Evolutionary conservation across 176 grass and related monocot species (phyloP), one percentile per base, ranked within the genome.

Genomic region (Aegilops tauschii): DNA sequence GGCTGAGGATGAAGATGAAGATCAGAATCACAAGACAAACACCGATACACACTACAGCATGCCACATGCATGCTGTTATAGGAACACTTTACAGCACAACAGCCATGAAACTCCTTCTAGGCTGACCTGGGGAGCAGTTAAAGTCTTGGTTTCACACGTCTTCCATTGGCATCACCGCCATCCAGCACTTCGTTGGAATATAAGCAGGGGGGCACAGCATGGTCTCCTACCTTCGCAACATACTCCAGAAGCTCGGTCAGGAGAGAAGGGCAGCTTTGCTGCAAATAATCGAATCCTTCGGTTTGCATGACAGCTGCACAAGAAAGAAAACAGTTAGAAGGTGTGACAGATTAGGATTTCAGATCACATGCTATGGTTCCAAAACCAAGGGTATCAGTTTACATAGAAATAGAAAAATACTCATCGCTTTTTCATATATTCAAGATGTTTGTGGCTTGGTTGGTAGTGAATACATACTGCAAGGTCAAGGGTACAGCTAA

Each of bases 271-370:
- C 97, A 99, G 85, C 97, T 99, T 82, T 91, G 90, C 83, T 97
- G 95, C 89, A 99, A 92, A 88, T 99, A 99, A 74, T 99, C 94
- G 42, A 97, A 99, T 29, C 97, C 97, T 80, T 99, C 97, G 2
- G 94, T 99, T 85, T 99, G 97, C 97, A 99, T 99, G 42, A 99
- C 97, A 5, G 94, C 97, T 99, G 94, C 86, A 92, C 40, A 64
- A 61, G 29, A 76, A 90, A 65, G 61, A 42, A 36, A 8, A 79
- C 1, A 4, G 61, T 75, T 78, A 73, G 61, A 5, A 63, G 12
- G 79, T 56, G 7, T 61, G 7, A 78, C 39, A 69, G 62, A 84
- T 64, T 61, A n/a, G 80, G 17, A 82, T 10, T 10, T 17, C n/a
- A 35, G 25, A 35, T 69, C 8, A 54, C 21, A 54, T 54, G 23